phyloP scores from a whole-genome alignment of 139 green algal species.

The Haematococcus sp. region DNA sequence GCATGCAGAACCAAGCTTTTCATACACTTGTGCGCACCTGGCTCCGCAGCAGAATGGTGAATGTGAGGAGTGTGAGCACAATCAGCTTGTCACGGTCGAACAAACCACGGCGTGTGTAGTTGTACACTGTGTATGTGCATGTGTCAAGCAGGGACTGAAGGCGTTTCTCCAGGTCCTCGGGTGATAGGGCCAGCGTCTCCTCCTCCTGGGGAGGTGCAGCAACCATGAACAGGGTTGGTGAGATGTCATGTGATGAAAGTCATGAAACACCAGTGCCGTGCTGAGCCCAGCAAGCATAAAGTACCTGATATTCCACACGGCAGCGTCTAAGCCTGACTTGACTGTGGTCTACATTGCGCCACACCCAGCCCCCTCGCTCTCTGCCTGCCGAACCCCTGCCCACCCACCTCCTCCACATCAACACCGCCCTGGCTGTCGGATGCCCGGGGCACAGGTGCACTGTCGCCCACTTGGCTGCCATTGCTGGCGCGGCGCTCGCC shows the following conservation, averaged over 20 bases:
- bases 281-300: too few species aligned
- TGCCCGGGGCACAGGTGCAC: background rate
- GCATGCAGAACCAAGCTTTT: too few species aligned
- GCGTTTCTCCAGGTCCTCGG: conserved; percentile 72
- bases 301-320: too few species aligned
- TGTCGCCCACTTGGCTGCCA: conserved; percentile 13
- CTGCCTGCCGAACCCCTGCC: too few species aligned
- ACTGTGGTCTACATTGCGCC: too few species aligned
- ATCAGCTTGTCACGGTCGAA: conserved; percentile 89
- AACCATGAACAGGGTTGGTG: background rate
- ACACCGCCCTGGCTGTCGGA: too few species aligned
- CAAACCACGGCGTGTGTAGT: conserved; percentile 82
- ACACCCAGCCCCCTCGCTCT: too few species aligned
- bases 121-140: conserved; percentile 83
- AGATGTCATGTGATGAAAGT: background rate
- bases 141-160: conserved; percentile 65
- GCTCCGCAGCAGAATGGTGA: conserved; percentile 57
- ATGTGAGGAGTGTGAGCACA: conserved; percentile 77
- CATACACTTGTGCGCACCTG: too few species aligned
- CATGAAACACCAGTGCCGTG: too few species aligned
- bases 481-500: conserved; percentile 1
- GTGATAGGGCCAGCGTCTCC: conserved; percentile 42
- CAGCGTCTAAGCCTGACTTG: too few species aligned
- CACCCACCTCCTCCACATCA: too few species aligned
- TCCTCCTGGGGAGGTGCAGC: conserved; percentile 45